Percentiles rank a stretch among this genome's conserved stretches.
Conservation (phyloP, 768 basidiomycete genomes). For the Tylopilus intermedius region DNA sequence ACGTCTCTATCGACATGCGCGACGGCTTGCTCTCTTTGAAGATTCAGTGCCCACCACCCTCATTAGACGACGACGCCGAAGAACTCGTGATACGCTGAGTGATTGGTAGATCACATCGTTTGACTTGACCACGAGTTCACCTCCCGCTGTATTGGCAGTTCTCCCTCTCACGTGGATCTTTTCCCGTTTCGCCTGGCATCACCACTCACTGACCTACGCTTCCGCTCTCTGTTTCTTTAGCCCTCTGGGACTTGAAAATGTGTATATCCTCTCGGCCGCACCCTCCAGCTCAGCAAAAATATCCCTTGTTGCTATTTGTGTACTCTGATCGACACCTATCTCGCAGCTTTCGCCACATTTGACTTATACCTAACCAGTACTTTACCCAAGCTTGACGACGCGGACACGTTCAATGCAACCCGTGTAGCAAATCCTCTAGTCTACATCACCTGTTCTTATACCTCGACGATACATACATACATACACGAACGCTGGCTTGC, state of each 20-base stretch:
- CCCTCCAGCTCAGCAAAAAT: not conserved
- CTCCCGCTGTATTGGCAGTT: constrained; percentile 5
- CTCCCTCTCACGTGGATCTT: constrained; percentile 5
- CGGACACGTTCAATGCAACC: constrained; percentile 2
- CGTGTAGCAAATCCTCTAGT: constrained; percentile 11
- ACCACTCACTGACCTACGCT: constrained; percentile 9
- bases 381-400: not conserved
- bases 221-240: not conserved
- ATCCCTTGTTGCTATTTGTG: not conserved
- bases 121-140: constrained; percentile 8
- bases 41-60: constrained; percentile 47
- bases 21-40: constrained; percentile 58
- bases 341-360: not conserved
- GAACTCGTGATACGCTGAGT: constrained; percentile 48
- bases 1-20: constrained; percentile 51
- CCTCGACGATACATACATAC: not conserved
- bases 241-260: constrained; percentile 2
- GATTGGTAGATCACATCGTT: constrained; percentile 16
- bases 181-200: not conserved
- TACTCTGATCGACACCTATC: not conserved
- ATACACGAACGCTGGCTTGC: not conserved
- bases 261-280: not conserved
- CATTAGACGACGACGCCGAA: constrained; percentile 38
- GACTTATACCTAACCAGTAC: not conserved
- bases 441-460: not conserved